These are phyloP conservation scores for Pouteria glomerata DNA, from an alignment of 148 eudicot species.

Conservation along the genomic window DNA sequence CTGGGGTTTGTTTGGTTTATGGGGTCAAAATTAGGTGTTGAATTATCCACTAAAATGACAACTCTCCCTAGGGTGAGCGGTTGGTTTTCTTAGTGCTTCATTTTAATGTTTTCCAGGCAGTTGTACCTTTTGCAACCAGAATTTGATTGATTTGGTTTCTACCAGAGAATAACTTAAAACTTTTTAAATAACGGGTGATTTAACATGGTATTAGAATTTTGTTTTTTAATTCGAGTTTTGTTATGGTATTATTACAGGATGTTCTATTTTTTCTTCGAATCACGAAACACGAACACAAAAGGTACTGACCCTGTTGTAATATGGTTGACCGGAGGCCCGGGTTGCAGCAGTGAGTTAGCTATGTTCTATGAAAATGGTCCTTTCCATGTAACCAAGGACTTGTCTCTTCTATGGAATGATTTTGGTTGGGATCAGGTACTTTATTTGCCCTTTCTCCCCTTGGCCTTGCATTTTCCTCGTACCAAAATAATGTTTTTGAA, in stretches of 20 bases:
- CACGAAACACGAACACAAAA: constrained; percentile 43
- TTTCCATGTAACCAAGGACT: constrained; percentile 50
- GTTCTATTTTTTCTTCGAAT: constrained; percentile 91
- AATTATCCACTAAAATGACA: background rate
- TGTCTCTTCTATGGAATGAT: constrained; percentile 65
- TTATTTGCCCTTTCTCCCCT: background rate
- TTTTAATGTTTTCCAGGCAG: background rate
- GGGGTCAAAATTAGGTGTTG: background rate
- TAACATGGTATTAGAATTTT: too few relatives aligned
- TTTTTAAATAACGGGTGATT: too few relatives aligned
- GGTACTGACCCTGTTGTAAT: constrained; percentile 59
- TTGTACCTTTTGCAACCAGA: background rate
- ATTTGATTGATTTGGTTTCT: too few relatives aligned
- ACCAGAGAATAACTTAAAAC: too few relatives aligned
- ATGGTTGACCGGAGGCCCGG: constrained; percentile 88
- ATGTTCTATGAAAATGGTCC: constrained; percentile 94
- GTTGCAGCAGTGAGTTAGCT: constrained; percentile 78
- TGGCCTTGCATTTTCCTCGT: too few relatives aligned
- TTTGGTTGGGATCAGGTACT: constrained; percentile 85
- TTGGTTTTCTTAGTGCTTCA: background rate
- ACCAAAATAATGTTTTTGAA: too few relatives aligned
- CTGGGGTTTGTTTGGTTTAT: too few relatives aligned
- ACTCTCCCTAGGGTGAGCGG: too few relatives aligned
- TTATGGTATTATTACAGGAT: constrained; percentile 39
- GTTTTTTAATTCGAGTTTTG: too few relatives aligned